A percentile compares a stretch with the other conserved stretches of the same genome.
Conservation (phyloP, 2,329 filamentous ascomycete species). For the Davidsoniella virescens region DNA sequence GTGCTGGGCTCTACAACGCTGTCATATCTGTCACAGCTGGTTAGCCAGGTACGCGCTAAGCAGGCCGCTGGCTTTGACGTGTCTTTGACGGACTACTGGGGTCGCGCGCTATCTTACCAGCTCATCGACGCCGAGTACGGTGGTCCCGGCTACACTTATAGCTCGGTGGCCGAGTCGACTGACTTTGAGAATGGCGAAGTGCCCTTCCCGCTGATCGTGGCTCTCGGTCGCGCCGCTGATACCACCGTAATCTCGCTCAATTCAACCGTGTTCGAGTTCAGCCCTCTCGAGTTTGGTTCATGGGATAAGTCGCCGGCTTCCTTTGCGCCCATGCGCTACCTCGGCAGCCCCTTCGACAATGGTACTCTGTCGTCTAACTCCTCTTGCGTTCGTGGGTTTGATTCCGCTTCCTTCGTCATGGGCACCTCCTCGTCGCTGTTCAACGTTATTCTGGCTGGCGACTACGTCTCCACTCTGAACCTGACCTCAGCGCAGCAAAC, state of each 20-base stretch:
- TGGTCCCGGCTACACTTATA: conserved; percentile 65
- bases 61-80: conserved; percentile 29
- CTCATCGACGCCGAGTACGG: conserved; percentile 62
- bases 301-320: conserved; percentile 44
- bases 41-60: conserved; percentile 23
- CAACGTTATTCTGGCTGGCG: conserved; percentile 52
- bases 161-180: conserved; percentile 39
- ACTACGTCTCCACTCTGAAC: conserved; percentile 4
- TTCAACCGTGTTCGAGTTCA: conserved; percentile 48
- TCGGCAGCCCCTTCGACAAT: conserved; percentile 40
- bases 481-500: conserved; percentile 21
- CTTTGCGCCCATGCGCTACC: conserved; percentile 42
- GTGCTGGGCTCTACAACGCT: conserved; percentile 7
- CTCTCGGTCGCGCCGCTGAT: conserved; percentile 30
- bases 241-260: conserved; percentile 32
- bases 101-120: conserved; percentile 72
- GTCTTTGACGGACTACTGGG: conserved; percentile 80
- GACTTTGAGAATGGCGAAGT: conserved; percentile 26
- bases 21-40: conserved; percentile 23
- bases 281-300: conserved; percentile 48
- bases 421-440: conserved; percentile 70
- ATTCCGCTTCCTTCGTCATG: conserved; percentile 67
- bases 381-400: conserved; percentile 45
- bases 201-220: conserved; percentile 34
- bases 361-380: conserved; percentile 32